Evolutionary conservation across 257 asterid species (phyloP).

Genomic region (Linderniella brevidens): DNA sequence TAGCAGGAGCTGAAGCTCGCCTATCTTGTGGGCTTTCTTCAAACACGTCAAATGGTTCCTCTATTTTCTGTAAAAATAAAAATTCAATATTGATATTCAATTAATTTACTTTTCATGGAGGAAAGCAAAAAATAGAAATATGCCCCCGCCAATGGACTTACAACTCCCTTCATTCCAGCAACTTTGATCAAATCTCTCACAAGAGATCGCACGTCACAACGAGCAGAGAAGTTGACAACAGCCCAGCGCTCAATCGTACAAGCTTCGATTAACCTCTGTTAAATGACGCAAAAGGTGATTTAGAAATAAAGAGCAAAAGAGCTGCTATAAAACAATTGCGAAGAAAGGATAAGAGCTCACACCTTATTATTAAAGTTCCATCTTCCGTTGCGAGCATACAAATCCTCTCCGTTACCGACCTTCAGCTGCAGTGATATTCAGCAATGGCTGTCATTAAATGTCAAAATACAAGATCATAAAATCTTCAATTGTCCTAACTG

Average conservation of each 20-base stretch:
- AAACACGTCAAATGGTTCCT: slow-evolving; percentile 48
- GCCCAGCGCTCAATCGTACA: slow-evolving; percentile 78
- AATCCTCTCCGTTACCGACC: slow-evolving; percentile 70
- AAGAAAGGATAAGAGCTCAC: background rate
- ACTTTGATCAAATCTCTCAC: slow-evolving; percentile 46
- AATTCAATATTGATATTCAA: too few relatives aligned
- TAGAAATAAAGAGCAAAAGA: slow-evolving; percentile 1
- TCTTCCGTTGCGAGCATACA: slow-evolving; percentile 64
- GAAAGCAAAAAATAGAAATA: too few relatives aligned
- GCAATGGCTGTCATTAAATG: too few relatives aligned
- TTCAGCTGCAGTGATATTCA: slow-evolving; percentile 37
- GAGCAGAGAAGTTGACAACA: slow-evolving; percentile 78
- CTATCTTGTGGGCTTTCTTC: slow-evolving; percentile 48
- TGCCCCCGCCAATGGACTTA: slow-evolving; percentile 11
- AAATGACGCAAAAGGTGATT: background rate
- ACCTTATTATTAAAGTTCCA: slow-evolving; percentile 92
- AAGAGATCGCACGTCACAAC: slow-evolving; percentile 51
- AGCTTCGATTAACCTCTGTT: slow-evolving; percentile 51
- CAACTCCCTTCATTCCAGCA: slow-evolving; percentile 69
- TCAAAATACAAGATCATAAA: background rate
- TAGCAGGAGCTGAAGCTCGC: slow-evolving; percentile 52
- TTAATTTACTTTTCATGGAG: too few relatives aligned
- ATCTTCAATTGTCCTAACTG: background rate
- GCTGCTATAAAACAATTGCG: background rate
- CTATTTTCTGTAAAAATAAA: slow-evolving; percentile 33